Evolutionary conservation across 2,329 filamentous ascomycete genomes (phyloP), one percentile per base, ranked within the genome.

Genomic region (Colletotrichum gloeosporioides): DNA sequence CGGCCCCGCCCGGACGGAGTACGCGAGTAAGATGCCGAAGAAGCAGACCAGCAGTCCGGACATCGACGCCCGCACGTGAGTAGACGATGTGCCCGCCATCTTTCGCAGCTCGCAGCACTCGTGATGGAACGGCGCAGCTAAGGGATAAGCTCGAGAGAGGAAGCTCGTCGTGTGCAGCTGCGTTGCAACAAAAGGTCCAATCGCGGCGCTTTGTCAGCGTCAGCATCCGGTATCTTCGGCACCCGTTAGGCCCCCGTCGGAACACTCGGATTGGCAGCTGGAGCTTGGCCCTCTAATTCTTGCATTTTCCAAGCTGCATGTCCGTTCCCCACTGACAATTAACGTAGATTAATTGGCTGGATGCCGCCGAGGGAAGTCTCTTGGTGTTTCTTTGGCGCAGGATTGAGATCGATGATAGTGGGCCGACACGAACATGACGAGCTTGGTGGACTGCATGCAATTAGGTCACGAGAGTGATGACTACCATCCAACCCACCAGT

Each of bases 1-100:
- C 71, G 66, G 71, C 53, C 67, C 71, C 61, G 71, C 71, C 31
- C 27, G n/a, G 25, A 66, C 62, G 39, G 71, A 70, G 36, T 53
- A 75, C 53, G 31, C 22, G 53, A 69, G 55, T 10, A 71, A 53
- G 8, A 71, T 31, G 36, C 75, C 71, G 71, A 64, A 8, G 8
- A 75, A 32, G 27, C 39, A 49, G 27, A 39, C 15, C n/a, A 75
- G 16, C 13, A 63, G 18, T 36, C 62, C 59, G 8, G 22, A 8
- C 55, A 34, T 62, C n/a, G 34, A 22, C 27, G 10, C 36, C 70
- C 29, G 74, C 70, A 27, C 27, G 9, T 29, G 72, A 62, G 64
- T 44, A 61, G 32, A 29, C 25, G 65, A 10, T 32, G 34, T 22
- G 53, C 25, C 64, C 4, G 57, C 49, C 59, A 76, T 73, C 25